Percentiles rank a stretch among this genome's conserved stretches.
These are phyloP conservation scores for Juncus inflexus DNA, from an alignment of 176 grass and related monocot genomes.

Conservation along the genomic window DNA sequence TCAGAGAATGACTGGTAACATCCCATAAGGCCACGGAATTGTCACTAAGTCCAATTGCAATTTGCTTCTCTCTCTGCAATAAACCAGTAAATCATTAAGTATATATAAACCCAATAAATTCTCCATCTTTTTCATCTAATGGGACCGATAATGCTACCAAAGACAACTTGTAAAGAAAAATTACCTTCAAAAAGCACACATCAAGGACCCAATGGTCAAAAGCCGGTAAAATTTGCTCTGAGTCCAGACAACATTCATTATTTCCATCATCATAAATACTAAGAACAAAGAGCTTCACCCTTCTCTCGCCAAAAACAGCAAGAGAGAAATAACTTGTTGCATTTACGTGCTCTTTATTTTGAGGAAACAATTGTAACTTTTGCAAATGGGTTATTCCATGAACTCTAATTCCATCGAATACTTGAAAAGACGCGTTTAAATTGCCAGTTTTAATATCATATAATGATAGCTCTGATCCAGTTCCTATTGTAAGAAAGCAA, in stretches of 20 bases:
- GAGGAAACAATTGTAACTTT: not conserved
- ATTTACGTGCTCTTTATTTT: not conserved
- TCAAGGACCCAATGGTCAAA: constrained; percentile 91
- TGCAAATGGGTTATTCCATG: constrained; percentile 58
- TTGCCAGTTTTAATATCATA: constrained; percentile 40
- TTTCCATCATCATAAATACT: not conserved
- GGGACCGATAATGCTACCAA: not conserved
- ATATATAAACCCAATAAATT: not conserved
- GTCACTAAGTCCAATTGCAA: constrained; percentile 75
- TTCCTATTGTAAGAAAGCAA: constrained; percentile 31
- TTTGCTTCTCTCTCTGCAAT: constrained; percentile 44
- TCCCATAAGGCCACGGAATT: constrained; percentile 83
- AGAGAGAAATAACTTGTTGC: constrained; percentile 8
- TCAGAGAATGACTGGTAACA: constrained; percentile 24
- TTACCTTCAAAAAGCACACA: constrained; percentile 56
- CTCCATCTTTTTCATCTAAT: no score
- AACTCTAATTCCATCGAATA: constrained; percentile 68
- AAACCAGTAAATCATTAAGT: not conserved
- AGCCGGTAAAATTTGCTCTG: constrained; percentile 45
- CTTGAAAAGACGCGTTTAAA: constrained; percentile 48
- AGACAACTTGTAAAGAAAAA: not conserved
- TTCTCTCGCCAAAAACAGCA: constrained; percentile 59
- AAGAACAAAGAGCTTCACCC: constrained; percentile 56
- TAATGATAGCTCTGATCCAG: constrained; percentile 58
- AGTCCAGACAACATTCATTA: constrained; percentile 26